Conservation (phyloP, 805 yeast species). For the Nakazawaea pomicola region DNA sequence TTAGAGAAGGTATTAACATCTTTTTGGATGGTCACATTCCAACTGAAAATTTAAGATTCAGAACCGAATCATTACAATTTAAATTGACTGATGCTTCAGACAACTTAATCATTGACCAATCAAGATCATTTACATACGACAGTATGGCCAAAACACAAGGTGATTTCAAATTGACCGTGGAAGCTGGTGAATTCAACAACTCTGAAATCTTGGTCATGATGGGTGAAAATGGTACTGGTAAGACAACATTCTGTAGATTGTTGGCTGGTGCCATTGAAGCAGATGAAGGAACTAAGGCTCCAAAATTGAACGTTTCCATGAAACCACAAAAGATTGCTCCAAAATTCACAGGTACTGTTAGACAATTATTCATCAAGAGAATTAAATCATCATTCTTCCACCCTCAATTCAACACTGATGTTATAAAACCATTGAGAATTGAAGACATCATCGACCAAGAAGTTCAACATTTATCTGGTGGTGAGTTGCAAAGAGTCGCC, state of each 20-base stretch:
- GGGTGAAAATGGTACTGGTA: conserved; percentile 99
- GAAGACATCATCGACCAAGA: conserved; percentile 96
- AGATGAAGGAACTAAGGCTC: conserved; percentile 74
- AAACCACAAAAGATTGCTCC: conserved; percentile 99
- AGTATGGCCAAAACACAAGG: conserved; percentile 88
- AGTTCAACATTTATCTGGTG: conserved; percentile 96
- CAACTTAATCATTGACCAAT: conserved; percentile 66
- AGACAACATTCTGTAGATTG: conserved; percentile 93
- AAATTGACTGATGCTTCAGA: conserved; percentile 89
- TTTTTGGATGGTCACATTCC: conserved; percentile 98
- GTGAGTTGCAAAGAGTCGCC: conserved; percentile 99
- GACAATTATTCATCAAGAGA: conserved; percentile 95
- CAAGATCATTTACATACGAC: conserved; percentile 75
- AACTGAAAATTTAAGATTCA: conserved; percentile 93
- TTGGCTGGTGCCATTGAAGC: conserved; percentile 92
- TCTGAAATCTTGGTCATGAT: conserved; percentile 97
- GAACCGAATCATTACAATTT: conserved; percentile 93
- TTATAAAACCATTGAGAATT: conserved; percentile 88
- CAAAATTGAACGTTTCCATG: conserved; percentile 90
- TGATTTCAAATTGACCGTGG: conserved; percentile 81
- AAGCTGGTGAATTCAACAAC: conserved; percentile 88
- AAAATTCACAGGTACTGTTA: conserved; percentile 96
- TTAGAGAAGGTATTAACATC: conserved; percentile 98
- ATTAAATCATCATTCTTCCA: conserved; percentile 89
- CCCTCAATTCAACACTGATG: conserved; percentile 98